A percentile compares a stretch with the other conserved stretches of the same genome.
Evolutionary conservation across 345 rosid species (phyloP).

Genomic region (Citrus hindsii): DNA sequence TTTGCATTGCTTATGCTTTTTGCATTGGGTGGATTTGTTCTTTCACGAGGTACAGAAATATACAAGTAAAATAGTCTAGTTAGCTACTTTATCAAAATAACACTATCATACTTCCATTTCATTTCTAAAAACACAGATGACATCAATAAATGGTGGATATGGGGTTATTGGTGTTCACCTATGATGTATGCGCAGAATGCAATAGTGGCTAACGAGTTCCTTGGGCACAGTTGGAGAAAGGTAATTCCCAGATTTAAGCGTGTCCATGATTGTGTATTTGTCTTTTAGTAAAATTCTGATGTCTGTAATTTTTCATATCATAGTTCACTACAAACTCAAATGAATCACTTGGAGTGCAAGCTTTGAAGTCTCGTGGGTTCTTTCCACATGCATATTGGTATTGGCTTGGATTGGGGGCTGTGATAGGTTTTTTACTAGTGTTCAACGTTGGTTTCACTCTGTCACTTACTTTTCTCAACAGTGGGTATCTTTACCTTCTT

Average conservation of each 20-base stretch:
- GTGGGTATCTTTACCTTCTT: constrained; percentile 22
- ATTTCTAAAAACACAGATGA: constrained; percentile 41
- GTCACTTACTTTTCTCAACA: constrained; percentile 41
- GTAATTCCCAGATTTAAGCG: constrained; percentile 1
- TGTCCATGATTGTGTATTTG: neutral
- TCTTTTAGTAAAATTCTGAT: neutral
- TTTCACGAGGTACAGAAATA: constrained; percentile 43
- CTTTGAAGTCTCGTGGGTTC: constrained; percentile 40
- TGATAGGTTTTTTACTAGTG: constrained; percentile 25
- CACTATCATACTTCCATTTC: neutral
- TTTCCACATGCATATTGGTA: constrained; percentile 49
- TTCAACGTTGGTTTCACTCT: constrained; percentile 32
- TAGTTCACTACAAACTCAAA: constrained; percentile 15
- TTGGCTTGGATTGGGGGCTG: constrained; percentile 56
- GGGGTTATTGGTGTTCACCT: constrained; percentile 22
- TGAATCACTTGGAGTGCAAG: constrained; percentile 31
- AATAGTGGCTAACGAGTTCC: constrained; percentile 31
- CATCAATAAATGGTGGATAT: constrained; percentile 81
- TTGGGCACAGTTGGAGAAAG: constrained; percentile 13
- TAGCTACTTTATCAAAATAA: neutral
- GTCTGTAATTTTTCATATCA: neutral
- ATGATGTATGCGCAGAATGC: constrained; percentile 34
- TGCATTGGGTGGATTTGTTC: constrained; percentile 65
- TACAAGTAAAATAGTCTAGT: neutral
- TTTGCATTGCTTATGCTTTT: constrained; percentile 49